Evolutionary conservation across 306 rosid genomes (phyloP).

Genomic region (Nissolia schottii): DNA sequence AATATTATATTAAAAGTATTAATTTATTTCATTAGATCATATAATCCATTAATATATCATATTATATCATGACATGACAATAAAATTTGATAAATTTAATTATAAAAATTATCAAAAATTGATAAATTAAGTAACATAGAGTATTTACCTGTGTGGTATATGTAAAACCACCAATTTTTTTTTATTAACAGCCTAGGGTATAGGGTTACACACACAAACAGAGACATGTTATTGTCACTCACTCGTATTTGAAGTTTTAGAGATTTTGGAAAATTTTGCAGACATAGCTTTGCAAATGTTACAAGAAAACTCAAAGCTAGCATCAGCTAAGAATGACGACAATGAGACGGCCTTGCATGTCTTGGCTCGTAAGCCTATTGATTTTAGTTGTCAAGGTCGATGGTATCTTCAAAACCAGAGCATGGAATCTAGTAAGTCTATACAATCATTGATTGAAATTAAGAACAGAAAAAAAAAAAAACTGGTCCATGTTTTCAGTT

Average conservation of each 20-base stretch:
- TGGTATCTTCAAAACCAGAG: not conserved
- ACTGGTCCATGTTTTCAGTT: not conserved
- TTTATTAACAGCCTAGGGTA: too few species aligned
- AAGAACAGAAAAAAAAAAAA: not conserved
- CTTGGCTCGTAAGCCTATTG: constrained; percentile 29
- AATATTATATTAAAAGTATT: too few species aligned
- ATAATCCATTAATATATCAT: too few species aligned
- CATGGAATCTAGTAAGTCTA: constrained; percentile 2
- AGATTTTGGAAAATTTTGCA: constrained; percentile 1
- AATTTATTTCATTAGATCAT: too few species aligned
- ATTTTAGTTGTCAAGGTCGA: not conserved
- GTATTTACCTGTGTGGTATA: too few species aligned
- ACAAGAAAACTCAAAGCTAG: not conserved
- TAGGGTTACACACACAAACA: too few species aligned
- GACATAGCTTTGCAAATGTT: constrained; percentile 29
- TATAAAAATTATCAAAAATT: too few species aligned
- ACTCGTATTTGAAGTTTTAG: not conserved
- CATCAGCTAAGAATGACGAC: not conserved
- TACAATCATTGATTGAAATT: not conserved
- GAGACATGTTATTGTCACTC: not conserved
- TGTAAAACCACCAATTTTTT: too few species aligned
- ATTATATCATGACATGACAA: too few species aligned
- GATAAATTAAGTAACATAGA: too few species aligned
- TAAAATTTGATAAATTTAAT: too few species aligned
- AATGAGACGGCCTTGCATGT: constrained; percentile 27